Base-by-base conservation (phyloP, 179 eudicot species). In the Silene noctiflora region DNA sequence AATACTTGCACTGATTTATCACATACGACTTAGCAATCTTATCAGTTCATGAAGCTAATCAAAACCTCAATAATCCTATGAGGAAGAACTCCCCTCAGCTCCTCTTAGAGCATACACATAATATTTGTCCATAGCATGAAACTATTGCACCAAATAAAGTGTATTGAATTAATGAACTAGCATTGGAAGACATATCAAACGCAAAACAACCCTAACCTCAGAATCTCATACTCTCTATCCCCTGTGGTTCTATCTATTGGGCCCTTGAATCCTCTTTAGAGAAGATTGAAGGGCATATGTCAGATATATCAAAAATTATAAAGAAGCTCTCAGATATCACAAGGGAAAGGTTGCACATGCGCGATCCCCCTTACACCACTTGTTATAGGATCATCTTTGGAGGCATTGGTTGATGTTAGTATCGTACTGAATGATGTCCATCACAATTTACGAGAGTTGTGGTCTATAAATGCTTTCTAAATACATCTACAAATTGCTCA, bases 21-120 rank as follows among this genome's bases (percentile, higher is more conserved):
- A 67, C 71, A 67, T 3, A 67, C 53, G 20, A 67, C 70, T 17
- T 44, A 33, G 14, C 20, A 39, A 14, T 31, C 24, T 20, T 67
- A 39, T 33, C 10, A 20, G 9, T 22, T 3, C 42, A 17, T 65
- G 69, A 31, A 4, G 42, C 20, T 65, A 65, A 31, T 64, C 14
- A 7, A 17, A 65, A 65, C 9, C 6, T 16, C 44, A 65, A 65
- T 31, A 67, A 20, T n/a, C 71, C 24, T 33, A 19, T 4, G 13
- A 19, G 1, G 51, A 17, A 17, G 51, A n/a, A 19, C 71, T 65
- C 14, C 39, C 4, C 42, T 12, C 31, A 16, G 69, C 17, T 14
- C 69, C 69, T 65, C 69, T 14, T 16, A 65, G 9, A 62, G 31
- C 33, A 65, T 11, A 65, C 69, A 65, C 67, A 62, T 62, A 62